phyloP scores from a whole-genome alignment of 2,329 filamentous ascomycete species.

The Neurospora sp. region DNA sequence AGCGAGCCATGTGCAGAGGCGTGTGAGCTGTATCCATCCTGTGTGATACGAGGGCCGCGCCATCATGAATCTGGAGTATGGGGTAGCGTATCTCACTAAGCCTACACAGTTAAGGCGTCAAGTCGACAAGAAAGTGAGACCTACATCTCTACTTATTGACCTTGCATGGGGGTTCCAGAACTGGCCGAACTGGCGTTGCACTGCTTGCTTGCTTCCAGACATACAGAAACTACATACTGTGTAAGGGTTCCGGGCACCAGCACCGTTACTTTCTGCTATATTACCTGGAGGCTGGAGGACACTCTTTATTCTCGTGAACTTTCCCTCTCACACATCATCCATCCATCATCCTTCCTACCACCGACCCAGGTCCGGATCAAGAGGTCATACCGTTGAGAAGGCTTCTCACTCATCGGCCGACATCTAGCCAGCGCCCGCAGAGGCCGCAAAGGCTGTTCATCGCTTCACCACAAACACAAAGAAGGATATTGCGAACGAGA shows the following conservation, averaged over 20 bases:
- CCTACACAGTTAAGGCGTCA: neutral
- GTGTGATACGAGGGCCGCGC: neutral
- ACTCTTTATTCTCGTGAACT: neutral
- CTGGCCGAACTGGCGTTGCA: neutral
- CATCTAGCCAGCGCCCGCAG: neutral
- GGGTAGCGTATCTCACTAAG: neutral
- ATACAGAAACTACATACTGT: neutral
- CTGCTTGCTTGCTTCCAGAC: neutral
- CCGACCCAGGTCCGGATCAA: neutral
- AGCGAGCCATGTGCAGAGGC: neutral
- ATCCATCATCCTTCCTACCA: neutral
- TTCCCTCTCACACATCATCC: neutral
- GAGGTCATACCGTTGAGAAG: neutral
- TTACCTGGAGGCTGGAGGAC: neutral
- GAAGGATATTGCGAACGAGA: neutral
- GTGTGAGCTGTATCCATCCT: neutral
- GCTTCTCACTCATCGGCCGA: neutral
- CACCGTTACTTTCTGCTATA: neutral
- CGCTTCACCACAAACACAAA: neutral
- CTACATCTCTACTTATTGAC: neutral
- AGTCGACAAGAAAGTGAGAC: neutral
- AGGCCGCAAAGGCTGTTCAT: neutral
- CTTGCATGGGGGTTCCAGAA: neutral
- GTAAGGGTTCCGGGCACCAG: neutral
- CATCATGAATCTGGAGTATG: neutral